phyloP scores from a whole-genome alignment of 1,284 basidiomycete genomes.

The Lentinus polychrous region DNA sequence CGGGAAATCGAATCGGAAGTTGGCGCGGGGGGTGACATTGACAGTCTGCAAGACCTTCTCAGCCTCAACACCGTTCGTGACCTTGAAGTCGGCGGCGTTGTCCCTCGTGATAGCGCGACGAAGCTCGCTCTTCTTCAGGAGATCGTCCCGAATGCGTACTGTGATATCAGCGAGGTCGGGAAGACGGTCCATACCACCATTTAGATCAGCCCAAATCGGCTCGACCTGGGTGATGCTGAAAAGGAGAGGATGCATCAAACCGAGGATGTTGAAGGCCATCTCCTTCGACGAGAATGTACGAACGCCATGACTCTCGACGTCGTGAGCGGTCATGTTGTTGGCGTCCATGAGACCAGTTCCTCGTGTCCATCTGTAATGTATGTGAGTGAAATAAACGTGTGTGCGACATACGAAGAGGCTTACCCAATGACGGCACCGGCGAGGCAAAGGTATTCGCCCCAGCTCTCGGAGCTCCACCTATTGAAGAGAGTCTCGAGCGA shows the following conservation, averaged over 20 bases:
- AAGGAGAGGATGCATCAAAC: constrained; percentile 97
- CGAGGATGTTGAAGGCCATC: constrained; percentile 99
- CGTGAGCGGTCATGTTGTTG: constrained; percentile 92
- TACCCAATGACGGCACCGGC: constrained; percentile 97
- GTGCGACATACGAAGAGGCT: constrained; percentile 17
- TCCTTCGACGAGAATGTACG: constrained; percentile 98
- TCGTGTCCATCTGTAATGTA: constrained; percentile 74
- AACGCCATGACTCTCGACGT: constrained; percentile 89
- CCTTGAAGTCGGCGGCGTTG: constrained; percentile 92
- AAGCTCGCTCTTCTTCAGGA: constrained; percentile 80
- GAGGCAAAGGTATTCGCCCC: constrained; percentile 98
- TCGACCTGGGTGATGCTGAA: constrained; percentile 99
- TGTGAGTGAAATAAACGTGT: constrained; percentile 9
- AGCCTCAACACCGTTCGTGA: constrained; percentile 85
- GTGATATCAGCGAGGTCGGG: constrained; percentile 93
- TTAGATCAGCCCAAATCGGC: constrained; percentile 97
- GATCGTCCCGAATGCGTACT: constrained; percentile 74
- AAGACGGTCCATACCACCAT: constrained; percentile 95
- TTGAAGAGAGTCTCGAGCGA: constrained; percentile 97
- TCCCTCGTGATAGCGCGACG: constrained; percentile 92
- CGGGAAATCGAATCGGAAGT: constrained; percentile 96
- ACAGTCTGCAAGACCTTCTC: constrained; percentile 92
- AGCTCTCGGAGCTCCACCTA: constrained; percentile 96
- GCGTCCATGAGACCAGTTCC: constrained; percentile 98
- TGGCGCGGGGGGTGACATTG: constrained; percentile 90